Conservation (phyloP, 2,329 filamentous ascomycete genomes). For the Phoma sp. region DNA sequence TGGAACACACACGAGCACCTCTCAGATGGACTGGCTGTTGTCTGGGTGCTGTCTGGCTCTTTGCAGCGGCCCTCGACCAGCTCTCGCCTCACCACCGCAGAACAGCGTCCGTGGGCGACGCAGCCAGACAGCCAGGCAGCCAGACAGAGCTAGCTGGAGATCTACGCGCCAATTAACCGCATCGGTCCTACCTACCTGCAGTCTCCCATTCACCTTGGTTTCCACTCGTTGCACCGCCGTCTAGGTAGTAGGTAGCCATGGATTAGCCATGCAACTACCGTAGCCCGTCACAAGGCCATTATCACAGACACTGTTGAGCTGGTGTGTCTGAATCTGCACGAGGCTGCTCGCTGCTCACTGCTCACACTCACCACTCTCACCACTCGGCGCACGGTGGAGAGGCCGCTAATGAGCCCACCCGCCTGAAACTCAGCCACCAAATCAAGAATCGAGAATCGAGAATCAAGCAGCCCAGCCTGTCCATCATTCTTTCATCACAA, state of each 20-base stretch:
- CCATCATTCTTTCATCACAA: conserved; percentile 27
- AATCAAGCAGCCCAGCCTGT: not conserved
- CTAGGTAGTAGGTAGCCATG: no score
- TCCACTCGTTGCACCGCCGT: no score
- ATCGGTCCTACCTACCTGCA: not conserved
- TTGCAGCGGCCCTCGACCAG: not conserved
- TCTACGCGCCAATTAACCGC: conserved; percentile 24
- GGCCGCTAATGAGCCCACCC: conserved; percentile 5
- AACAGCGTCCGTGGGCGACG: conserved; percentile 7
- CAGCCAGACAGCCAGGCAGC: conserved; percentile 11
- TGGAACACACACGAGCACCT: no score
- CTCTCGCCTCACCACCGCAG: not conserved
- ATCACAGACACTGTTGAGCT: no score
- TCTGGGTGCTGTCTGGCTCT: not conserved
- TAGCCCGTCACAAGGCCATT: no score
- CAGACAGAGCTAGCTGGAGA: conserved; percentile 17
- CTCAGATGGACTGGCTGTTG: no score
- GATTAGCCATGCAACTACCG: no score
- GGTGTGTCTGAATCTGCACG: no score
- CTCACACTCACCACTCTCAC: no score
- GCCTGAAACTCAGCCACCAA: conserved; percentile 12
- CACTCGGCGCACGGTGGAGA: not conserved
- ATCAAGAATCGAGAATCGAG: not conserved
- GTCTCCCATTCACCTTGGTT: not conserved
- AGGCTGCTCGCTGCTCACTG: not conserved